Evolutionary conservation across 345 rosid species (phyloP), one percentile per base, ranked within the genome.

Genomic region (Gossypium raimondii): DNA sequence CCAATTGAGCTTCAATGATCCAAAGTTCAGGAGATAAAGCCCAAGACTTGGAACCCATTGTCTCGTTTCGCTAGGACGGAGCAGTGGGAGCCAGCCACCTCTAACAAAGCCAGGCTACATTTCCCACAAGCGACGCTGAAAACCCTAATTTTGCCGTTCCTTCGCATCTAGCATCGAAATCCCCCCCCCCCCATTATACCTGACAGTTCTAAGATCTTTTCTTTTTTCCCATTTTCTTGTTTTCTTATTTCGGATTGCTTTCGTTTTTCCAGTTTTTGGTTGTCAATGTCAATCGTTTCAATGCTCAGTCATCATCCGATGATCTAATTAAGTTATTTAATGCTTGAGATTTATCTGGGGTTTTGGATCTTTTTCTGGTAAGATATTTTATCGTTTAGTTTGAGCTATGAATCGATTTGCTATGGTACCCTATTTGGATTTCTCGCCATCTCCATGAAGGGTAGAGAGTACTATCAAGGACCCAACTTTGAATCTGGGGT

Each of bases 381-480:
- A 63, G 43, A 17, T 60, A 2, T 51, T 45, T 52, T 75, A 41
- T 18, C 47, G 6, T 14, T 24, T 64, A 9, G 55, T 41, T 24
- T 53, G n/a, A 55, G 34, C 1, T 34, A 45, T 51, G 18, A 25
- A 44, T 63, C 44, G 41, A 34, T 58, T 68, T 68, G 77, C 80
- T 74, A 77, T 81, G 86, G 65, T 70, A 44, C 67, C 48, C 50
- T 44, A 10, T 14, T 22, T 43, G 34, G 67, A 47, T 73, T 58
- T 75, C 27, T 80, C 73, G 11, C n/a, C 43, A 66, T 69, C 79
- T 62, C 67, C 83, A 76, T 82, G 89, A 82, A 67, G 83, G 51
- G 65, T 78, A 73, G 51, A 67, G 78, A 75, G 22, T 38, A 67
- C 70, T 18, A 62, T 71, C 66, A 62, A 68, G 45, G 24, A 53